Evolutionary conservation across 345 rosid species (phyloP).

Genomic region (Chamaenerion angustifolium): DNA sequence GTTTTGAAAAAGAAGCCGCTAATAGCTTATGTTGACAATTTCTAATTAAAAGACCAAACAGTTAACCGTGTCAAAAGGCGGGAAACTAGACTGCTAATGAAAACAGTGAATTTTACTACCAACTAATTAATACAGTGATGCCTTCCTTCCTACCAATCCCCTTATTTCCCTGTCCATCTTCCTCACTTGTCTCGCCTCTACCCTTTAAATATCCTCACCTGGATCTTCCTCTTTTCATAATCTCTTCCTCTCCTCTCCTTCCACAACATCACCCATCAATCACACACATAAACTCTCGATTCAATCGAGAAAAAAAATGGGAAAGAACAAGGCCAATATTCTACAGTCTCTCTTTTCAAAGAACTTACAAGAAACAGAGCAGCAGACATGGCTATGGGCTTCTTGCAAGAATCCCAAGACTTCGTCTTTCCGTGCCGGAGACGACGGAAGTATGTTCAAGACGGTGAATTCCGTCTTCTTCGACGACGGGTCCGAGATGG

Average conservation of each 20-base stretch:
- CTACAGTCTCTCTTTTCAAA: slow-evolving; percentile 25
- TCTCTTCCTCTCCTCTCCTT: slow-evolving; percentile 7
- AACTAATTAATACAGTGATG: slow-evolving; percentile 1
- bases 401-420: slow-evolving; percentile 51
- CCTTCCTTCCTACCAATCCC: not conserved
- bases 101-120: slow-evolving; percentile 2
- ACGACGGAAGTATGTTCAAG: slow-evolving; percentile 42
- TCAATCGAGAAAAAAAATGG: slow-evolving; percentile 4
- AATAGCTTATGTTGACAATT: too few species aligned
- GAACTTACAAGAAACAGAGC: slow-evolving; percentile 1
- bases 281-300: not conserved
- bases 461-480: slow-evolving; percentile 57
- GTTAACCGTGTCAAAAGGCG: too few species aligned
- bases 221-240: slow-evolving; percentile 15
- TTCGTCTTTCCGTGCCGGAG: slow-evolving; percentile 31
- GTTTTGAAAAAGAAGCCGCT: too few species aligned
- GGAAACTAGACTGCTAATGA: not conserved
- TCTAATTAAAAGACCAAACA: too few species aligned
- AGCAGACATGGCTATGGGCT: slow-evolving; percentile 31
- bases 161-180: slow-evolving; percentile 5
- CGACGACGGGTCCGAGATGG: slow-evolving; percentile 11
- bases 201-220: slow-evolving; percentile 19
- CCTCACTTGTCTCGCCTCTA: not conserved
- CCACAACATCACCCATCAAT: not conserved
- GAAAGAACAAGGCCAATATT: slow-evolving; percentile 29